Conservation (phyloP, 2,329 filamentous ascomycete genomes). For the Colletotrichum lupini region DNA sequence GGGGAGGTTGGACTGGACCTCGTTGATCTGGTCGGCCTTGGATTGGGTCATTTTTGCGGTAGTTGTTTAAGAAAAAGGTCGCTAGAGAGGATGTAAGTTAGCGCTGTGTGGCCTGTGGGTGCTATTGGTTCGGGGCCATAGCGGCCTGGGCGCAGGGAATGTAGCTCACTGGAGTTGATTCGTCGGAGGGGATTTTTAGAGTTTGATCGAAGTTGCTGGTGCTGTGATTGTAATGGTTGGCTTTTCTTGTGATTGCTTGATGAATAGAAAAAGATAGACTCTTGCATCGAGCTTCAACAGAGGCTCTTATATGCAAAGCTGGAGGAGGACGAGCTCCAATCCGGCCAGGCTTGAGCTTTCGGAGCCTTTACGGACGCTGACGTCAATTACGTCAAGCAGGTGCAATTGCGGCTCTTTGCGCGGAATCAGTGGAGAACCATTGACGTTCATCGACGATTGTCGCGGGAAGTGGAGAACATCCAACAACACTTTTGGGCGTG, state of each 20-base stretch:
- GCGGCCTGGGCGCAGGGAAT: not conserved
- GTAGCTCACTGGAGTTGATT: slow-evolving; percentile 3
- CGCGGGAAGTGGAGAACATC: slow-evolving; percentile 24
- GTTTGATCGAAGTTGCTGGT: not conserved
- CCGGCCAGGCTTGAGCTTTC: not conserved
- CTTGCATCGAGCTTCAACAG: not conserved
- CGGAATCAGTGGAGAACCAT: slow-evolving; percentile 25
- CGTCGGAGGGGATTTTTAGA: not conserved
- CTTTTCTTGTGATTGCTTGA: not conserved
- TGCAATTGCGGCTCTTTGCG: slow-evolving; percentile 32
- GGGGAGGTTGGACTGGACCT: slow-evolving; percentile 78
- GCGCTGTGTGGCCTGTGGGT: not conserved
- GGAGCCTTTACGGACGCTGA: slow-evolving; percentile 18
- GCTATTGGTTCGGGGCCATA: not conserved
- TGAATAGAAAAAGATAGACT: no score
- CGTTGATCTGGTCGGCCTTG: slow-evolving; percentile 74
- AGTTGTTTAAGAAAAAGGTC: not conserved
- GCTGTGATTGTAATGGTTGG: not conserved
- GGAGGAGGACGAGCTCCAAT: not conserved
- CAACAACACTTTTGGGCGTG: not conserved
- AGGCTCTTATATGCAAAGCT: slow-evolving; percentile 14
- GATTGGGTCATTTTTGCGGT: slow-evolving; percentile 52
- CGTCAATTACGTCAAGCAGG: slow-evolving; percentile 37
- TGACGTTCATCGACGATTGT: slow-evolving; percentile 29
- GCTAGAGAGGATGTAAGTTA: slow-evolving; percentile 5